Evolutionary conservation across 495 filamentous ascomycete genomes (phyloP).

Genomic region (Viridothelium virens): DNA sequence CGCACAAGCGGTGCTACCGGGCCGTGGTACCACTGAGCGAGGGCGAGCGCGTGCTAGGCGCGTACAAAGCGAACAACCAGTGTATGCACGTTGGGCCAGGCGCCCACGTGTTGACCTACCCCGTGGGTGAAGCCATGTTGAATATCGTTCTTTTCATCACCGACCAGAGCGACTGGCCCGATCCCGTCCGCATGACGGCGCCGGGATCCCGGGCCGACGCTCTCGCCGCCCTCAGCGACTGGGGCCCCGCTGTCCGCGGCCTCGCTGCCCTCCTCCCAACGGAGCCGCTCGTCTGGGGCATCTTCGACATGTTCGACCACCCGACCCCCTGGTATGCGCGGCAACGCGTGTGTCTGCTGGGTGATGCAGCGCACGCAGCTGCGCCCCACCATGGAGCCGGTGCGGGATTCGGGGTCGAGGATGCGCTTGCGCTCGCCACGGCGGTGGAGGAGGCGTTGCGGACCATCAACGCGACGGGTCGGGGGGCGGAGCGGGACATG

Average conservation of each 20-base stretch:
- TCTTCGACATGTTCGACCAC: conserved; percentile 60
- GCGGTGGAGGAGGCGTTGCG: background rate
- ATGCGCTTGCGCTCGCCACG: conserved; percentile 51
- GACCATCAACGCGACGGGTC: too few relatives aligned
- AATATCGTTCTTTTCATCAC: conserved; percentile 27
- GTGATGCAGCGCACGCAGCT: conserved; percentile 63
- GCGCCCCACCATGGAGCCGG: conserved; percentile 65
- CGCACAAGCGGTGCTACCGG: conserved; percentile 49
- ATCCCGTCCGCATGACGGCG: background rate
- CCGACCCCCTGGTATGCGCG: conserved; percentile 48
- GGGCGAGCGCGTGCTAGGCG: conserved; percentile 46
- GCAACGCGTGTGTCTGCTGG: conserved; percentile 50
- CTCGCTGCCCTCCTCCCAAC: background rate
- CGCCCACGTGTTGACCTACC: background rate
- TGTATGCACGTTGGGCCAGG: background rate
- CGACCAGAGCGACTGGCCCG: background rate
- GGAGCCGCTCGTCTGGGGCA: conserved; percentile 17
- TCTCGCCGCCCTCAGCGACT: background rate
- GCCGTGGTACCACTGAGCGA: conserved; percentile 53
- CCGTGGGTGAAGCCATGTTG: conserved; percentile 15
- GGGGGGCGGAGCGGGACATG: too few relatives aligned
- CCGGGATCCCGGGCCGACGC: background rate
- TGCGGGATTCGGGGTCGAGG: conserved; percentile 61
- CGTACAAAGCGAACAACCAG: conserved; percentile 27
- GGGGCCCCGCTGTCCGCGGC: conserved; percentile 1